phyloP scores from a whole-genome alignment of 768 basidiomycete genomes.

The Auricularia sp. region DNA sequence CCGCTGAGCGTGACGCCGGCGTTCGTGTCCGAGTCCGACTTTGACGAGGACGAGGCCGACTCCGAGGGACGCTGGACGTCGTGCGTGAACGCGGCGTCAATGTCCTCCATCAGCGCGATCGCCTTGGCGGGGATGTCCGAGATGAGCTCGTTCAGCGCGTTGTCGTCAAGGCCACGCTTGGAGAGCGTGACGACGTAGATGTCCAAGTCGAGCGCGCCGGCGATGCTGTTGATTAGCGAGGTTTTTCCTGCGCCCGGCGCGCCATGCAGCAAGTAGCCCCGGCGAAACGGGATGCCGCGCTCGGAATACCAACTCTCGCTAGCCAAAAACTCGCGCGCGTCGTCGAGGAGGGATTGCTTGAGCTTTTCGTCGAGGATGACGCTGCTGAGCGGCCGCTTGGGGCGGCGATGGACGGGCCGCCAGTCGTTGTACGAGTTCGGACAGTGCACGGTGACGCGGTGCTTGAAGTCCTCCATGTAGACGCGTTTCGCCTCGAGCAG shows the following conservation, averaged over 20 bases:
- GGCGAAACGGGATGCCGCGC: slow-evolving; percentile 72
- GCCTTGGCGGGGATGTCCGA: slow-evolving; percentile 56
- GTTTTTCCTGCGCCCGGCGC: slow-evolving; percentile 51
- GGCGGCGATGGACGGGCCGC: slow-evolving; percentile 45
- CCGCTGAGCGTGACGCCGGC: slow-evolving; percentile 34
- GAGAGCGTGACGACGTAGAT: slow-evolving; percentile 67
- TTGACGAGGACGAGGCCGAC: neutral
- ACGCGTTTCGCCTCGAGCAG: slow-evolving; percentile 43
- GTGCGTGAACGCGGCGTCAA: slow-evolving; percentile 63
- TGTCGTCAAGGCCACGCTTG: slow-evolving; percentile 53
- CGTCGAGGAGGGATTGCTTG: slow-evolving; percentile 52
- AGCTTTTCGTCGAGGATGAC: slow-evolving; percentile 44
- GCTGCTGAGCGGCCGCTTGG: slow-evolving; percentile 47
- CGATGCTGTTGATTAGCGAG: slow-evolving; percentile 63
- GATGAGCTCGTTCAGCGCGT: slow-evolving; percentile 46
- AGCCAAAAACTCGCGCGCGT: slow-evolving; percentile 59
- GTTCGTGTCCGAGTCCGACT: neutral
- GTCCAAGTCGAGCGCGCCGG: slow-evolving; percentile 67
- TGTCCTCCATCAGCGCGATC: slow-evolving; percentile 76
- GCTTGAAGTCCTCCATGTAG: slow-evolving; percentile 42
- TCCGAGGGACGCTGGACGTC: slow-evolving; percentile 27
- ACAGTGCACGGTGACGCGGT: slow-evolving; percentile 44
- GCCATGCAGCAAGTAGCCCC: slow-evolving; percentile 55
- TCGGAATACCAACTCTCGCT: slow-evolving; percentile 66
- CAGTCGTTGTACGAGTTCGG: slow-evolving; percentile 35